Evolutionary conservation across 164 flowering plant genomes (phyloP).

Genomic region (Chimonanthus salicifolius): DNA sequence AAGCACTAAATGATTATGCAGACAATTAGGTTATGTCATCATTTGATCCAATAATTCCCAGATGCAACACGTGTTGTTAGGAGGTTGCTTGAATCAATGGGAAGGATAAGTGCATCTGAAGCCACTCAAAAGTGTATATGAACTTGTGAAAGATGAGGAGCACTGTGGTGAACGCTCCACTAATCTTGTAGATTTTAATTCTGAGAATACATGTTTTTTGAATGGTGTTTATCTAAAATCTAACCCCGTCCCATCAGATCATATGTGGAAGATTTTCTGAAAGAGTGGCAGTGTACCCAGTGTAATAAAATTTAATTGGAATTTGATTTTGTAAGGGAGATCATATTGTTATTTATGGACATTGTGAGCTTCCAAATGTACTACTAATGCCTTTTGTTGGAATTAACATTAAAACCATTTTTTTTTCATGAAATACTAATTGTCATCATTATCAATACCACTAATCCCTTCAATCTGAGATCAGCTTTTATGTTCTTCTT

Average conservation of each 20-base stretch:
- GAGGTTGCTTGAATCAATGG: not conserved
- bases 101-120: not conserved
- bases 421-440: no score
- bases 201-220: not conserved
- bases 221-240: not conserved
- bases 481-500: no score
- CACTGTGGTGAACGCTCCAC: not conserved
- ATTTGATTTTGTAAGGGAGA: not conserved
- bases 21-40: not conserved
- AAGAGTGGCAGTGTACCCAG: not conserved
- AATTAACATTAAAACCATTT: no score
- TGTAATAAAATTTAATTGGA: not conserved
- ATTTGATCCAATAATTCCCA: no score
- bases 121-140: not conserved
- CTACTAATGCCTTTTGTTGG: no score
- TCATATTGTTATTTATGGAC: no score
- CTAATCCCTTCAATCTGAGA: no score
- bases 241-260: not conserved
- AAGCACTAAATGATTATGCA: not conserved
- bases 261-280: not conserved
- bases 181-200: conserved; percentile 3
- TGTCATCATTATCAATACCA: no score
- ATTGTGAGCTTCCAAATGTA: no score
- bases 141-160: not conserved
- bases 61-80: not conserved